Base-by-base conservation (phyloP, 768 basidiomycete genomes). In the Galerina sulciceps region DNA sequence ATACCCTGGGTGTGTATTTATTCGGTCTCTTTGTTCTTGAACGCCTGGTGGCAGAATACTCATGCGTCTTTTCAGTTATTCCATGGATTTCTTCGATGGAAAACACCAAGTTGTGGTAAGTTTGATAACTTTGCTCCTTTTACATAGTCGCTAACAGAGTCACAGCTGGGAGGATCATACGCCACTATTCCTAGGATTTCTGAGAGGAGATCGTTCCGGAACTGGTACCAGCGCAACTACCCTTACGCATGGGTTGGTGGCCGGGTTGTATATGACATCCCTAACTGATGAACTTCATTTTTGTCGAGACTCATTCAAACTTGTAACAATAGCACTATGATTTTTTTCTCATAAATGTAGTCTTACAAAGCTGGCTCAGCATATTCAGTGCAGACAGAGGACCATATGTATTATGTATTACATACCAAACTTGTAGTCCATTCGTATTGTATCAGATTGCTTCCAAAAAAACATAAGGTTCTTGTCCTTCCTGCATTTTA, bases 201-300 rank as follows among this genome's bases (percentile, higher is more conserved):
- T 0, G 89, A 88, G 63, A 80, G 96, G 43, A 81, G 85, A 49
- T 82, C 87, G 3, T 71, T 96, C 69, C 82, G 93, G 57, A 99
- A 99, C 78, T 98, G 89, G 85, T 96, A 93, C 73, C 94, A 96
- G 73, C 81, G 85, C 63, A 94, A 90, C 68, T 99, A 99, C 62
- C 87, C 90, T 1, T 99, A 91, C 71, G 77, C 94, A 2, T 98
- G 94, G 88, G 80, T 88, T 51, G 91, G 93, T 17, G 97, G 83
- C 4, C 77, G 84, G 13, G 69, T 85, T 49, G 83, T 68, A n/a
- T 85, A 82, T 61, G 81, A 83, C 65, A 58, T 75, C 18, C 44
- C 43, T 2, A 46, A 56, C 18, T 61, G 50, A 58, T 35, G 5
- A 45, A 53, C 37, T 38, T 31, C 8, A 5, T 31, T 31, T 31